Percentiles rank a stretch among this genome's conserved stretches.
phyloP scores from a whole-genome alignment of 768 basidiomycete species.

The Galerina sulciceps region DNA sequence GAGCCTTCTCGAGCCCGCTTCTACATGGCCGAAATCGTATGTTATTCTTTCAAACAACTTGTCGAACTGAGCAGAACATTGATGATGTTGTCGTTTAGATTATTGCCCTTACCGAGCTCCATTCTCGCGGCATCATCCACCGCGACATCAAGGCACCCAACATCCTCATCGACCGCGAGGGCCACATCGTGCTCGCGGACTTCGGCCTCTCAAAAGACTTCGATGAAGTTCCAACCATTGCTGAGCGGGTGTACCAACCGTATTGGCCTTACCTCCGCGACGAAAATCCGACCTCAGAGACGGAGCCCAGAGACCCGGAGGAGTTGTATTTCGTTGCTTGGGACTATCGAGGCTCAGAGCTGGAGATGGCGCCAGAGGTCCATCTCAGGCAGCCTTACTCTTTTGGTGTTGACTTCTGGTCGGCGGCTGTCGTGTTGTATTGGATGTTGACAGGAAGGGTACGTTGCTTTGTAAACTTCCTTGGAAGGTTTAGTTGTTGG shows the following conservation, averaged over 20 bases:
- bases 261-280: conserved; percentile 33
- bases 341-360: conserved; percentile 31
- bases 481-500: neutral
- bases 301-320: conserved; percentile 22
- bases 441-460: conserved; percentile 67
- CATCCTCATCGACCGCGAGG: conserved; percentile 32
- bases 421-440: conserved; percentile 74
- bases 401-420: conserved; percentile 71
- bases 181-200: conserved; percentile 36
- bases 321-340: conserved; percentile 30
- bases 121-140: conserved; percentile 36
- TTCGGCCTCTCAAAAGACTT: conserved; percentile 37
- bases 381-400: conserved; percentile 27
- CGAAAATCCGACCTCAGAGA: conserved; percentile 23
- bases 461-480: neutral
- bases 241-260: conserved; percentile 34
- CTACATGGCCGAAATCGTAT: conserved; percentile 39
- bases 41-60: neutral
- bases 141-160: conserved; percentile 39
- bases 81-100: conserved; percentile 20
- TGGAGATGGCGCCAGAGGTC: conserved; percentile 39
- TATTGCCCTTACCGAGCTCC: conserved; percentile 33
- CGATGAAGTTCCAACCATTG: conserved; percentile 20
- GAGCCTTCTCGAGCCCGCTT: conserved; percentile 30
- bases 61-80: neutral